A percentile compares a stretch with the other conserved stretches of the same genome.
Evolutionary conservation across 1,139 yeast species (phyloP).

Genomic region (Hansenula sp.): DNA sequence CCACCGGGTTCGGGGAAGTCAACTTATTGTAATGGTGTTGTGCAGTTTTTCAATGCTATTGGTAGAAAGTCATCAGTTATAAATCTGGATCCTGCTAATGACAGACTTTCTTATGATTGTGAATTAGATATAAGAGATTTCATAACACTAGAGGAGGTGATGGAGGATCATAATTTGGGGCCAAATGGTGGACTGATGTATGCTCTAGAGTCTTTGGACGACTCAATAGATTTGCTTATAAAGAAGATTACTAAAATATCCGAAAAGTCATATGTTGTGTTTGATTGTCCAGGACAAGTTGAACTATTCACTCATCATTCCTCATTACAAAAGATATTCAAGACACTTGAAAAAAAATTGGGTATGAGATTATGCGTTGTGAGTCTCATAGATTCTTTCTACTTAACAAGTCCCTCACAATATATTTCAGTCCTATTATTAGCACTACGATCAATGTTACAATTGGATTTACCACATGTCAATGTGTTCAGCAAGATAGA

Average conservation of each 20-base stretch:
- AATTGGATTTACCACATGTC: constrained; percentile 88
- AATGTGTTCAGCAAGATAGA: constrained; percentile 92
- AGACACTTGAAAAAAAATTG: constrained; percentile 59
- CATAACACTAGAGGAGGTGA: constrained; percentile 81
- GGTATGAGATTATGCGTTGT: constrained; percentile 82
- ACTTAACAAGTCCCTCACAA: constrained; percentile 83
- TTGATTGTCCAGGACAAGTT: constrained; percentile 98
- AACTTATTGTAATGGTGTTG: constrained; percentile 89
- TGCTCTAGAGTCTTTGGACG: constrained; percentile 71
- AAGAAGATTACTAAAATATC: constrained; percentile 54
- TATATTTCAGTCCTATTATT: constrained; percentile 80
- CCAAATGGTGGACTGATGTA: constrained; percentile 95
- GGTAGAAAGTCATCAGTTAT: constrained; percentile 83
- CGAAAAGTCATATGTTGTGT: constrained; percentile 62
- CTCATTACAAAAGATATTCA: constrained; percentile 70
- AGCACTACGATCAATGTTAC: constrained; percentile 87
- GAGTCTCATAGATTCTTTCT: constrained; percentile 80
- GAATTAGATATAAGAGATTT: constrained; percentile 86
- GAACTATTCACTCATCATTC: constrained; percentile 92
- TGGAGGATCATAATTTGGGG: constrained; percentile 78
- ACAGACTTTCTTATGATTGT: constrained; percentile 72
- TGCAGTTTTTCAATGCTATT: constrained; percentile 86
- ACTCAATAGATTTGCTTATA: constrained; percentile 55
- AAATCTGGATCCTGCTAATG: constrained; percentile 95
- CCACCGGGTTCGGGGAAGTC: constrained; percentile 99